Evolutionary conservation across 202 grass and related monocot species (phyloP), one percentile per base, ranked within the genome.

Genomic region (Carex arenaria): DNA sequence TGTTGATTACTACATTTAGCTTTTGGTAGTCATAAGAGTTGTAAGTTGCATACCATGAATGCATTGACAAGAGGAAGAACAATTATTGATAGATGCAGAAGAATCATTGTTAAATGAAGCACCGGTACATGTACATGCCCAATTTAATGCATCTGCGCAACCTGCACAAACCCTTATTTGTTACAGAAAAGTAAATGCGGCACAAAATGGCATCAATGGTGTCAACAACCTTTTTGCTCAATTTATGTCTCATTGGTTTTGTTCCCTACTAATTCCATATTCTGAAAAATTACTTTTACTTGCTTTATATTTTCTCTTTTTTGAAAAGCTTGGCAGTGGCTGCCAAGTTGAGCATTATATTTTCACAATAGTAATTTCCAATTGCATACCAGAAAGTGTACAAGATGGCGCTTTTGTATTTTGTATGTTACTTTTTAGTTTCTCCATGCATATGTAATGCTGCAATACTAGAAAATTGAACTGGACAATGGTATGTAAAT

Each of bases 21-120:
- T 47, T 36, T 59, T 63, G 26, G 31, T 36, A 19, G 52, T 57
- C 52, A 18, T 12, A 82, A 52, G 61, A 69, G n/a, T 57, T 82
- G 61, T 30, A 76, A 61, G 20, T 71, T 47, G 57, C 81, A 45
- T 89, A 98, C 96, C 96, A 85, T 76, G 80, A 54, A 84, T 83
- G 20, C 96, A 98, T 54, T 88, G 88, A 68, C 96, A 95, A 43
- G 93, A 95, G 3, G 90, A 84, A 60, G 90, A 90, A 68, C 93
- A 98, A 22, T 93, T 97, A 73, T 86, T 88, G 10, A 43, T 67
- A 45, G 84, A 82, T 45, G 83, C 84, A 34, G 88, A 86, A 36
- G 84, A 83, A 19, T 23, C 0, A 78, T 84, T 84, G 45, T 70
- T 84, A 10, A 84, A 38, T 15, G 91, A 88, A 90, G 84, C 85